phyloP scores from a whole-genome alignment of 1,284 basidiomycete species.

The Ceratobasidium sp. region DNA sequence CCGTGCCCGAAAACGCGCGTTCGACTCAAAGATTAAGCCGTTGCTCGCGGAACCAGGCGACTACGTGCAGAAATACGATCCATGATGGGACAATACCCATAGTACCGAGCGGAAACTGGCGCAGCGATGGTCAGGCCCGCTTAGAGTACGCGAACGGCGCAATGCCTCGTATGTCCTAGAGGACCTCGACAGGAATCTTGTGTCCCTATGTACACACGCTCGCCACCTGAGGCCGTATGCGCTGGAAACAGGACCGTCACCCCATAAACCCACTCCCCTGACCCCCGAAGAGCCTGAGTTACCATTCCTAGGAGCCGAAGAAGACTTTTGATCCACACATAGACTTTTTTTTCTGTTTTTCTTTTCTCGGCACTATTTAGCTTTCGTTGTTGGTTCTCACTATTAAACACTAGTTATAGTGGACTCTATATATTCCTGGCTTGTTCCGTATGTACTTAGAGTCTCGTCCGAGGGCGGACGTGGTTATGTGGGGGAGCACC shows the following conservation, averaged over 20 bases:
- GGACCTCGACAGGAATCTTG: conserved; percentile 5
- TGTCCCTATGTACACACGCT: conserved; percentile 5
- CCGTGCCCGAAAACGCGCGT: conserved; percentile 16
- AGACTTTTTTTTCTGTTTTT: neutral
- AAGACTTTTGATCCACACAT: neutral
- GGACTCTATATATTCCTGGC: neutral
- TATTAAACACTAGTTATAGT: neutral
- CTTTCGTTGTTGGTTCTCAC: neutral
- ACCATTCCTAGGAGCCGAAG: neutral
- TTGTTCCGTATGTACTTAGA: neutral
- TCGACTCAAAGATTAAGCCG: conserved; percentile 28
- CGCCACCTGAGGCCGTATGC: neutral
- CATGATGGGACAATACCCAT: conserved; percentile 29
- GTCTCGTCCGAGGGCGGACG: neutral
- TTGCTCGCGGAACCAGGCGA: conserved; percentile 26
- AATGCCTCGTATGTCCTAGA: conserved; percentile 35
- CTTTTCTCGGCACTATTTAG: neutral
- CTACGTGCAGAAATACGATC: conserved; percentile 41
- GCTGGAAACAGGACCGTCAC: neutral
- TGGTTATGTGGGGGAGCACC: conserved; percentile 10
- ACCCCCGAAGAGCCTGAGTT: neutral
- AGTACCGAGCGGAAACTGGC: conserved; percentile 39
- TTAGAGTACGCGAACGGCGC: conserved; percentile 7
- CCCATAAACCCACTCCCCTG: neutral
- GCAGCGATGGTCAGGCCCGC: conserved; percentile 36